Evolutionary conservation across 257 asterid species (phyloP).

Genomic region (Petunia axillaris): DNA sequence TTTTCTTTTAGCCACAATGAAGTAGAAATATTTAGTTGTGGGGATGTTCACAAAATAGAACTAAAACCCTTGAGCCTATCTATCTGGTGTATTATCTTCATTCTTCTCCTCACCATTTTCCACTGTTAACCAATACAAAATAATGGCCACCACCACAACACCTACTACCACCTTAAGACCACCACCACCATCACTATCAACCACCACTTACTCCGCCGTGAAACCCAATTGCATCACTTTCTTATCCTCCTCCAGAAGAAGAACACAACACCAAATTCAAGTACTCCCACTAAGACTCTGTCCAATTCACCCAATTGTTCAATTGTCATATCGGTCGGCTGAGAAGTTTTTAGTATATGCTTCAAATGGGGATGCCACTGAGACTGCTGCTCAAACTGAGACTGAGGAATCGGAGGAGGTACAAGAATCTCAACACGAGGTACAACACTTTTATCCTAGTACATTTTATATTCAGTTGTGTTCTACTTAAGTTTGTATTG

Average conservation of each 20-base stretch:
- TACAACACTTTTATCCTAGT: background rate
- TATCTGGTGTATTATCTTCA: constrained; percentile 5
- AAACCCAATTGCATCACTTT: constrained; percentile 23
- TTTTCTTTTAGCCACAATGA: too few species aligned
- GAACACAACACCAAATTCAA: background rate
- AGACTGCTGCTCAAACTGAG: constrained; percentile 11
- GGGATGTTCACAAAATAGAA: constrained; percentile 8
- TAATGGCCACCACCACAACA: constrained; percentile 22
- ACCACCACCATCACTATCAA: constrained; percentile 4
- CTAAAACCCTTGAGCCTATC: constrained; percentile 18
- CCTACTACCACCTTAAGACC: constrained; percentile 20
- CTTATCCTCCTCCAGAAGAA: constrained; percentile 14
- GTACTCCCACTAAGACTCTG: background rate
- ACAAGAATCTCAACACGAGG: constrained; percentile 21
- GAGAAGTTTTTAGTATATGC: constrained; percentile 8
- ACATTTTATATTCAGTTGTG: background rate
- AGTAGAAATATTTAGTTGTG: background rate
- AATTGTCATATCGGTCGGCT: background rate
- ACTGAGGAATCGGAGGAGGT: background rate
- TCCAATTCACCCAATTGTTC: constrained; percentile 7
- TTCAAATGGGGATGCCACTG: constrained; percentile 25
- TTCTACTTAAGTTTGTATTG: too few species aligned
- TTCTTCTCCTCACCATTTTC: constrained; percentile 21
- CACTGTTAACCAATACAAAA: constrained; percentile 20
- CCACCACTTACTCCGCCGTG: background rate